Base-by-base conservation (phyloP, 192 early-diverging fungal species). In the Coemansia sp. region DNA sequence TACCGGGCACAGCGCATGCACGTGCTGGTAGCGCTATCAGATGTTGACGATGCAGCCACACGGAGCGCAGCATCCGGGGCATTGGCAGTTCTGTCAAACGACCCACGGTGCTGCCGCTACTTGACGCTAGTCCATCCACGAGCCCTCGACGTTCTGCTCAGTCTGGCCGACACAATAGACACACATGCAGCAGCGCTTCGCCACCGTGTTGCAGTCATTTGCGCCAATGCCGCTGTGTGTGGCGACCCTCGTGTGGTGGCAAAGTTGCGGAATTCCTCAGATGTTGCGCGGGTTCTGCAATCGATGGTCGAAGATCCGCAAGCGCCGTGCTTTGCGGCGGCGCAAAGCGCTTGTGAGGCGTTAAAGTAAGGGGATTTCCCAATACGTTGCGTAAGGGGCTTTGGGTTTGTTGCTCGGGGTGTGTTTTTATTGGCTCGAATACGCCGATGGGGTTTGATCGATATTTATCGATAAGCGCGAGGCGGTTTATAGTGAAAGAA, bases 11-110 rank as follows among this genome's bases (percentile, higher is more conserved):
- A 85, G 29, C 82, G 84, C 29, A 80, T 96, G 41, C 88, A 91
- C 56, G 76, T 97, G 45, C 78, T 96, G 68, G 72, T 98, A 4
- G 93, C 94, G 0, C 70, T 98, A 23, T 88, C 90, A 6, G 93
- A 96, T 49, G 84, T 86, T n/a, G 94, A 96, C 9, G 94, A 98
- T 61, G 82, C 86, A 43, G 85, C 80, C 23, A 96, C 94, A 6
- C 71, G 89, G 21, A 82, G 92, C 19, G 96, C 96, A 0, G 93
- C 94, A 1, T 84, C 87, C 11, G 96, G 96, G 9, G 87, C 90
- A 3, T 61, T 98, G 48, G 96, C 94, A 1, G 90, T 98, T 19
- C 74, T 98, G 39, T 85, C 87, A 3, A 75, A 65, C 43, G 72
- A 80, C 51, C 41, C 62, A 4, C 61, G 72, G 4, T 74, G 69